Evolutionary conservation across 805 yeast species (phyloP), one percentile per base, ranked within the genome.

Genomic region (Pichia paraexigua): DNA sequence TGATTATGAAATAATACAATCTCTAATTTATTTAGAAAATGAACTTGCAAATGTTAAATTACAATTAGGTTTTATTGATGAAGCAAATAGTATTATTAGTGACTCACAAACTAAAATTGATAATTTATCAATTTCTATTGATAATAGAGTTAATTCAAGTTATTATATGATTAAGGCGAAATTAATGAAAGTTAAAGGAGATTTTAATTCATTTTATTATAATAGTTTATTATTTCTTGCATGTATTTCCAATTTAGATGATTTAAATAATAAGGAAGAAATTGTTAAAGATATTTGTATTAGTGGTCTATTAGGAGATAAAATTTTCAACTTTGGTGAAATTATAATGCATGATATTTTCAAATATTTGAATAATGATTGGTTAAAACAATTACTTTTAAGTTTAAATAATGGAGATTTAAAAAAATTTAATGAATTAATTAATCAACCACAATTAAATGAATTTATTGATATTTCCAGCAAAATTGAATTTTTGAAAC

Each of bases 281-380:
- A 65, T 73, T 50, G 87, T 88, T 2, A 81, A 82, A 61, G 95
- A 92, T 58, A 78, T 92, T 58, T 78, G 92, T 53, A 75, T 89
- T 45, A 83, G 96, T 32, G 98, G 97, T 0, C 72, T 94, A 53
- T 75, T 92, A 60, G 98, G 97, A 46, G 96, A 90, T 63, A 83
- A 80, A 62, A 87, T 92, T 60, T 94, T 89, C 74, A 94, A 92
- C 71, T 94, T 94, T 68, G 98, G 98, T 48, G 99, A 94, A 70
- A 78, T 94, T 56, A 77, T 94, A 54, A 81, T 90, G 66, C 98
- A 92, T 68, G 96, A 94, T 43, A 82, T 92, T 45, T 77, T 90
- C 67, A 67, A 78, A 41, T 63, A 58, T 41, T 45, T 63, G 40
- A 45, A 60, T 17, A 79, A 79, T 65, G 67, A 71, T 39, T 89